Conservation (phyloP, 176 grass and related monocot genomes). For the Guadua angustifolia region DNA sequence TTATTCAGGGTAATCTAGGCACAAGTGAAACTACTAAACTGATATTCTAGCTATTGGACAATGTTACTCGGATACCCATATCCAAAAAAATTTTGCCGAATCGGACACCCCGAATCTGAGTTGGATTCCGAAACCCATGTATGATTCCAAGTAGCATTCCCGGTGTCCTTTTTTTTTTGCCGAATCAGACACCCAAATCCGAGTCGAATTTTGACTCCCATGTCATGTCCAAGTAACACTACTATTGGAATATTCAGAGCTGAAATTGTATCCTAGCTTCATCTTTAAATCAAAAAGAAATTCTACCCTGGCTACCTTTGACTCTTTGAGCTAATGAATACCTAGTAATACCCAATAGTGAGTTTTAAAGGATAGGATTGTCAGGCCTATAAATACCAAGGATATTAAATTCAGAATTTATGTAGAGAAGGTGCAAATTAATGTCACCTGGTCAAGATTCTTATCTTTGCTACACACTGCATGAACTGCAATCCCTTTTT, state of each 20-base stretch:
- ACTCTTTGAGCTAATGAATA: background rate
- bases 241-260: background rate
- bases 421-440: slow-evolving; percentile 20
- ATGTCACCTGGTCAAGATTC: slow-evolving; percentile 5
- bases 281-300: background rate
- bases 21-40: background rate
- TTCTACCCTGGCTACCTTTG: background rate
- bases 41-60: slow-evolving; percentile 12
- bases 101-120: no score
- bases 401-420: slow-evolving; percentile 25
- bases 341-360: background rate
- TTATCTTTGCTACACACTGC: background rate
- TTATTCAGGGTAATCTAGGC: background rate
- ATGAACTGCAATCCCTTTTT: background rate
- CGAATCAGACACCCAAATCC: no score
- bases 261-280: slow-evolving; percentile 17
- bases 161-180: no score
- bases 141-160: no score
- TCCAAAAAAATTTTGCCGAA: no score
- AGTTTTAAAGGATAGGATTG: background rate
- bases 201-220: no score
- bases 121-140: no score
- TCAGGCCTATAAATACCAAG: background rate
- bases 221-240: no score
- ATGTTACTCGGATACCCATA: no score